Evolutionary conservation across 768 basidiomycete genomes (phyloP), one percentile per base, ranked within the genome.

Genomic region (Amanita pallidorosea): DNA sequence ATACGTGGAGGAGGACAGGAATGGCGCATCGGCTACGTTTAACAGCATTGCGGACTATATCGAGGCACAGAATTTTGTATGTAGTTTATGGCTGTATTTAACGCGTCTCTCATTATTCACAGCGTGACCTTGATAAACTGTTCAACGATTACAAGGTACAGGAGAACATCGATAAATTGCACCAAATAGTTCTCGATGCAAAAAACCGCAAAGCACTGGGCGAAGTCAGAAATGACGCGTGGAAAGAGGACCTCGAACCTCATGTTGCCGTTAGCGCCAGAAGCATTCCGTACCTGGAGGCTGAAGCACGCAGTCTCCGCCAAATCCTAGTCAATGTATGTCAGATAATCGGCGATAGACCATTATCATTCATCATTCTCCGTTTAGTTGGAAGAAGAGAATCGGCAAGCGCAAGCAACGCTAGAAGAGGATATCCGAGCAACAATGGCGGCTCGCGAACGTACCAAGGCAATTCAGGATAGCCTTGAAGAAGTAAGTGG

Each of bases 31-130:
- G 25, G 76, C 74, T 3, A 79, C 78, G 1, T 83, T 74, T 59
- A 81, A 80, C 50, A 79, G 77, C 15, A 79, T 89, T 15, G 79
- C 85, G 5, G 71, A 79, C 54, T 84, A 85, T 49, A 83, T 88
- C 58, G 85, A 88, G 56, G 73, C 77, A 11, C 73, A 80, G 46
- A 83, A 79, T 45, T 60, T 70, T 57, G 73, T 73, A 59, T 46
- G 64, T 72, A 63, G 49, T 65, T 57, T 47, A 18, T 29, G 4
- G 12, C 12, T 43, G 47, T 52, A 25, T 33, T 53, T 27, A 20
- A 40, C 50, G 15, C 11, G 22, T 15, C 29, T 17, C 33, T 44
- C 35, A 31, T 35, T 48, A 42, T 15, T 45, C 5, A 4, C 47
- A 88, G 85, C 74, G 76, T 34, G 77, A 81, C 54, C 72, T 83